phyloP scores from a whole-genome alignment of 495 filamentous ascomycete genomes.

The Lasiosphaeria ovina region DNA sequence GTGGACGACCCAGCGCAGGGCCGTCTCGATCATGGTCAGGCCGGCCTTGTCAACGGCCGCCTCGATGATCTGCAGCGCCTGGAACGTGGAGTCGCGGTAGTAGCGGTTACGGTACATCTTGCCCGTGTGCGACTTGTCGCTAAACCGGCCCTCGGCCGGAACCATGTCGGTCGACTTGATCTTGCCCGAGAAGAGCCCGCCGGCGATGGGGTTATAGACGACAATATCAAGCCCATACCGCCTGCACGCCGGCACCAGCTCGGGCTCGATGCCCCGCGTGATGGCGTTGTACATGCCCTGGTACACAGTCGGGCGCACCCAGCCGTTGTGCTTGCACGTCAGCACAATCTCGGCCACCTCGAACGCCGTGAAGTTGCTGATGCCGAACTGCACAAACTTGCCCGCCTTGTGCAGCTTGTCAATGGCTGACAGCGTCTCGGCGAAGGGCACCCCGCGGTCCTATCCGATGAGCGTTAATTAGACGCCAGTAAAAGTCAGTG shows the following conservation, averaged over 20 bases:
- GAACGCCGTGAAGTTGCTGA: constrained; percentile 84
- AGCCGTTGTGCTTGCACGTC: constrained; percentile 74
- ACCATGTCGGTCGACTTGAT: constrained; percentile 67
- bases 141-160: constrained; percentile 69
- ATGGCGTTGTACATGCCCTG: constrained; percentile 70
- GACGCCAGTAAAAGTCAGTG: background rate
- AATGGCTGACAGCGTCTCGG: constrained; percentile 72
- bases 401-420: constrained; percentile 83
- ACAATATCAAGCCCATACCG: constrained; percentile 85
- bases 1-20: constrained; percentile 75
- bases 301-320: constrained; percentile 68
- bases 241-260: constrained; percentile 76
- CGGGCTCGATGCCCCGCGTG: constrained; percentile 73
- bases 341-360: constrained; percentile 89
- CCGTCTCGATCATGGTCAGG: constrained; percentile 77
- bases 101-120: constrained; percentile 72
- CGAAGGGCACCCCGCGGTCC: constrained; percentile 74
- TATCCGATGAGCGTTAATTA: background rate
- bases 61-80: constrained; percentile 72
- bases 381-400: constrained; percentile 78
- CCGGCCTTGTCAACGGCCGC: constrained; percentile 69
- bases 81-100: constrained; percentile 76
- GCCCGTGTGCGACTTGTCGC: constrained; percentile 53
- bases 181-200: constrained; percentile 82
- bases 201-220: constrained; percentile 87